Evolutionary conservation across 768 basidiomycete genomes (phyloP), one percentile per base, ranked within the genome.

Genomic region (Tricholoma saponaceum): DNA sequence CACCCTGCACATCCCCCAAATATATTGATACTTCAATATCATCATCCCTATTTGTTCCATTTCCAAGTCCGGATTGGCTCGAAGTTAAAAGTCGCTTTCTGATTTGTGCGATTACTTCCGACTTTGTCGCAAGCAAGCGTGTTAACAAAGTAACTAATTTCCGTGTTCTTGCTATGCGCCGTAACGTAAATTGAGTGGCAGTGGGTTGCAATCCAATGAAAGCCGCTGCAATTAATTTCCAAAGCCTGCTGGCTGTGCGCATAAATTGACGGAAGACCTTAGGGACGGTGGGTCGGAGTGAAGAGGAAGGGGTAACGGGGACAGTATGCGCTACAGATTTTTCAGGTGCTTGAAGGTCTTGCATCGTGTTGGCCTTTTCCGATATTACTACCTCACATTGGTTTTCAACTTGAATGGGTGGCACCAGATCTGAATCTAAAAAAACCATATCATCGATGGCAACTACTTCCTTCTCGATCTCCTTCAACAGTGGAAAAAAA

Each of bases 1-100:
- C 61, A 93, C 95, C 95, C 76, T 95, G 91, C 1, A 98, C 82
- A 69, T 98, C 95, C 22, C 91, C 92, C 74, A 95, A 83, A 67
- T 96, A 93, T 2, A 94, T 89, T 10, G 83, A 86, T 22, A 96
- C 83, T 61, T 92, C 91, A 20, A 79, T 70, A 52, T 84, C 82
- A 14, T 85, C 81, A 4, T 77, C 77, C 52, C 76, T 74, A 13
- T 71, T 74, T 3, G 66, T 71, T 14, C 73, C 71, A 39, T 70
- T 72, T 6, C 72, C 74, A 57, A 73, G 59, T 22, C 68, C 74
- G 28, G 69, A 67, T 51, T 67, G 69, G 5, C 68, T 70, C 58
- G 64, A 68, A 60, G 69, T 81, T 54, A 81, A 69, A 1, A 92
- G 76, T 16, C 95, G 77, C 69, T 96, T 95, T 63, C 84, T 77